Evolutionary conservation across 2,329 filamentous ascomycete genomes (phyloP), one percentile per base, ranked within the genome.

Genomic region (Colletotrichum brevisporum): DNA sequence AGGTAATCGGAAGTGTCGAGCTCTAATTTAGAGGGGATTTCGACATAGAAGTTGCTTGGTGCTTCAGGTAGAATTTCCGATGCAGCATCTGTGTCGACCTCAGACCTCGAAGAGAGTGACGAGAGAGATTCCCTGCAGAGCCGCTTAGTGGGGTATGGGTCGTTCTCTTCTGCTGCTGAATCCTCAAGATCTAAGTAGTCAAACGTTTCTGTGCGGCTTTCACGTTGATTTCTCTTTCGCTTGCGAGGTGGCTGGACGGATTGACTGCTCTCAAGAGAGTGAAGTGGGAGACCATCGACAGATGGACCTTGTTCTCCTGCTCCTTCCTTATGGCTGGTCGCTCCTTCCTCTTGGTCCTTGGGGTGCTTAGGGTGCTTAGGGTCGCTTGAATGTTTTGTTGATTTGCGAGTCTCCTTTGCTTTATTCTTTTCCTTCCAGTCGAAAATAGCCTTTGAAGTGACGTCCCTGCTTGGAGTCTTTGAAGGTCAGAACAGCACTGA

Each of bases 1-100:
- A 76, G 71, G 58, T 79, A 83, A 18, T 82, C 80, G 5, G 77
- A 67, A 4, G 74, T 67, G 52, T 83, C 77, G 54, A 83, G 75
- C n/a, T 75, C 70, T 15, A 75, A 43, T 5, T 74, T 68, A 48
- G 78, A 79, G 6, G 69, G 52, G 6, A 83, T 72, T 54, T 77
- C 75, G 52, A 83, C 50, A 31, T 53, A 70, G 63, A 71, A 63
- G 39, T 41, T 53, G 24, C 26, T 56, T 12, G 43, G 47, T 18
- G 55, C 36, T n/a, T 61, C 54, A 51, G 26, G 41, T 24, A 57
- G 21, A 51, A 68, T 62, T 24, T 71, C 70, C 53, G 67, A 71
- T 21, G 67, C 55, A 24, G 57, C 61, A 53, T 69, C 66, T 26
- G 69, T 71, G 52, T 66, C 53, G 18, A 50, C 56, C 50, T 66